Evolutionary conservation across 1,284 basidiomycete species (phyloP).

Genomic region (Ceratobasidium sp.): DNA sequence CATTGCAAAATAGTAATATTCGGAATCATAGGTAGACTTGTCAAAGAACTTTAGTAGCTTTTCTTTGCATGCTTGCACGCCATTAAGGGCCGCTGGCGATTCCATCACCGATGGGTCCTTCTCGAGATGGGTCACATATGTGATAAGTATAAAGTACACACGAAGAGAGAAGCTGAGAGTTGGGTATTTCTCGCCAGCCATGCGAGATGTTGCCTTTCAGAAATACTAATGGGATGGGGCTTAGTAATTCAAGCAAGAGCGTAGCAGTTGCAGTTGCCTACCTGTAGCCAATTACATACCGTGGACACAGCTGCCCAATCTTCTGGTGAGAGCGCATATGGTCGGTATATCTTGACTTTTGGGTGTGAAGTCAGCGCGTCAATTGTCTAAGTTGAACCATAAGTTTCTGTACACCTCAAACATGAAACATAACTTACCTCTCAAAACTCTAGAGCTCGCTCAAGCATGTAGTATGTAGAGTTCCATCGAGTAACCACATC

Average conservation of each 20-base stretch:
- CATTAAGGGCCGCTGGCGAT: background rate
- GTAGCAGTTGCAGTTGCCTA: background rate
- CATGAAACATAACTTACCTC: conserved; percentile 15
- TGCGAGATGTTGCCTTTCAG: conserved; percentile 2
- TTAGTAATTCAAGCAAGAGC: no score
- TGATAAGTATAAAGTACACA: conserved; percentile 21
- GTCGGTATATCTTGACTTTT: background rate
- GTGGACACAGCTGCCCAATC: background rate
- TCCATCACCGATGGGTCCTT: background rate
- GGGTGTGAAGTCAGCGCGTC: background rate
- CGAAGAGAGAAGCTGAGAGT: conserved; percentile 43
- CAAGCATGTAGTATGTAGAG: conserved; percentile 11
- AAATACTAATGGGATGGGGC: background rate
- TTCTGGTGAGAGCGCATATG: background rate
- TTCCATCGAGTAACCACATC: conserved; percentile 16
- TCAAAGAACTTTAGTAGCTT: conserved; percentile 45
- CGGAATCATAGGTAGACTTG: conserved; percentile 37
- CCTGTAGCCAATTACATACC: conserved; percentile 1
- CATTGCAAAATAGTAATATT: conserved; percentile 43
- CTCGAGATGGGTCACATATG: background rate
- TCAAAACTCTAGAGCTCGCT: conserved; percentile 12
- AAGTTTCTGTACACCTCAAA: no score
- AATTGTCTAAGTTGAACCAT: background rate
- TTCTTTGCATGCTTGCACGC: conserved; percentile 15
- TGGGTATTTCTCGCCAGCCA: conserved; percentile 38